Conservation (phyloP, 805 yeast species). For the Cyberlindnera xishuangbannaensis region DNA sequence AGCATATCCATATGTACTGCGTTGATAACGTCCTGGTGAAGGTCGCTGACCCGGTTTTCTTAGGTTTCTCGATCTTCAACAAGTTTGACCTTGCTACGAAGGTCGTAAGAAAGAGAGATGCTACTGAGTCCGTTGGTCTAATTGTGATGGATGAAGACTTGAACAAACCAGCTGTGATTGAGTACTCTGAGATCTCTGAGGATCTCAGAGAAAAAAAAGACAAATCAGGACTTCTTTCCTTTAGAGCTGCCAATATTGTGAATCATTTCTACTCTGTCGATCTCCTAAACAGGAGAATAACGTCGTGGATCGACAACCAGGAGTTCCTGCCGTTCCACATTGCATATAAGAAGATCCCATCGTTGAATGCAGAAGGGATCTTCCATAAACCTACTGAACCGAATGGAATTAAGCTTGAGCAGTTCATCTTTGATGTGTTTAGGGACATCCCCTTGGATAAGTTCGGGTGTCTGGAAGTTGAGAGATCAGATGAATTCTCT, state of each 20-base stretch:
- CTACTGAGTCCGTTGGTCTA: constrained; percentile 85
- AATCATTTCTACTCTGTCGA: constrained; percentile 90
- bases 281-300: constrained; percentile 54
- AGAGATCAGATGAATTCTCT: constrained; percentile 78
- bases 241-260: constrained; percentile 95
- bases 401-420: constrained; percentile 93
- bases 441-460: constrained; percentile 61
- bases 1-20: constrained; percentile 94
- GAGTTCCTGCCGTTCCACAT: constrained; percentile 84
- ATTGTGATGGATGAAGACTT: constrained; percentile 61
- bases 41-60: constrained; percentile 82
- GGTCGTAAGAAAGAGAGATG: constrained; percentile 88
- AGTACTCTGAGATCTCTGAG: constrained; percentile 81
- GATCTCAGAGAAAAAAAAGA: constrained; percentile 68
- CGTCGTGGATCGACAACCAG: constrained; percentile 64
- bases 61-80: constrained; percentile 76
- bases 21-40: constrained; percentile 91
- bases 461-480: constrained; percentile 92
- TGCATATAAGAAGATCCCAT: constrained; percentile 84
- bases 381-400: constrained; percentile 60
- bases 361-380: constrained; percentile 41
- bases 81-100: constrained; percentile 79
- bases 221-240: constrained; percentile 51
- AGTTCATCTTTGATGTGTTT: constrained; percentile 94
- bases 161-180: constrained; percentile 80